Base-by-base conservation (phyloP, 371 early-diverging fungal genomes). In the Mucor circinelloides region DNA sequence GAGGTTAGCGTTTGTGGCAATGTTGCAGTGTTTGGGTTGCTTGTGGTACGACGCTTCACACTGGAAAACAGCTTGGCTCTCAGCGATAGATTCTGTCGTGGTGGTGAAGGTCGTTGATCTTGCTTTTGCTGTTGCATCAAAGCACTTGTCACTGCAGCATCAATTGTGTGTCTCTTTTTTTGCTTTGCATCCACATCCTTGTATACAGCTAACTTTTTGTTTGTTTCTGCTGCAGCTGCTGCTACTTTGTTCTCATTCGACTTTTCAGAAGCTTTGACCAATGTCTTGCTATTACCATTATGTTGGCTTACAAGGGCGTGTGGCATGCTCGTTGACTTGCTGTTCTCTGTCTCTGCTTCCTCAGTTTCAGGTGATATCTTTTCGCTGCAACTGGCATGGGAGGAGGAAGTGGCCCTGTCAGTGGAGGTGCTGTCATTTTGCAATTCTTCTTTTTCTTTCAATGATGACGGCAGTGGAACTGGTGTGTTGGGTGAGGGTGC, bases 1-100 rank as follows among this genome's bases (percentile, higher is more conserved):
- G n/a, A 6, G 1, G 15, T 5, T 27, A 31, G 2, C 5, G 54
- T 8, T 13, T 21, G 19, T 38, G 40, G 21, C 36, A 36, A 15
- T 2, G 28, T 60, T 6, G 30, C 31, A 28, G 57, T 23, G 7
- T 15, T 38, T 32, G 42, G 27, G 5, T 17, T 28, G 17, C 4
- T 40, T 6, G 40, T 27, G 0, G 63, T 38, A 23, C 60, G 64
- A 40, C 60, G 34, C 28, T 60, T 65, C 0, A 70, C 66, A 25
- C 58, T 61, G 10, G 70, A 70, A 3, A 70, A 30, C 2, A 70
- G 31, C 19, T 61, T 65, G 17, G 70, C 66, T 57, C 50, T 60
- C 17, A 70, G 12, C 0, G 70, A 70, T 12, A 44, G 23, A 17
- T 28, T 30, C 25, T 67, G 60, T n/a, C 10, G 19, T 42, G 38